Percentiles rank a stretch among this genome's conserved stretches.
Conservation (phyloP, 2,329 filamentous ascomycete genomes). For the Achaetomium macrosporum region DNA sequence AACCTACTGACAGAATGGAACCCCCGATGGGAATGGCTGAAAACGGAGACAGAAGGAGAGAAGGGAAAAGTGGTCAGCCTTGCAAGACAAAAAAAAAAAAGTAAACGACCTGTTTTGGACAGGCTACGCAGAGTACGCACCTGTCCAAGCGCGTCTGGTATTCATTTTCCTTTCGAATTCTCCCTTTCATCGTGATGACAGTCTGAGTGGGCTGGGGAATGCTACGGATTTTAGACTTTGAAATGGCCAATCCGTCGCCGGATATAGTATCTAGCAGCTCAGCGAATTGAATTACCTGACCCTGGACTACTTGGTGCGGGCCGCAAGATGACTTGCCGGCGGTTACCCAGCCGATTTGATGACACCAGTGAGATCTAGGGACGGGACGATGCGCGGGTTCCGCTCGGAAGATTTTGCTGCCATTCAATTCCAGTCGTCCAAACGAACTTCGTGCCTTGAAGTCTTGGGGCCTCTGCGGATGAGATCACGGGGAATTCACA, state of each 20-base stretch:
- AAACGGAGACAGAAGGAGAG: neutral
- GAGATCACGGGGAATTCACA: neutral
- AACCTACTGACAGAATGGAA: constrained; percentile 3
- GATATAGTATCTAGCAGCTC: constrained; percentile 2
- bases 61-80: neutral
- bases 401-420: neutral
- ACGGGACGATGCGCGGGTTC: neutral
- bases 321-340: neutral
- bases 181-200: too few species aligned
- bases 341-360: constrained; percentile 15
- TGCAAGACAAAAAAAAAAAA: constrained; percentile 9
- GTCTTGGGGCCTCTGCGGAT: neutral
- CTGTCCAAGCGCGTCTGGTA: neutral
- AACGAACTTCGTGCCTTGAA: neutral
- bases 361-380: neutral
- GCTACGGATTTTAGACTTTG: constrained; percentile 15
- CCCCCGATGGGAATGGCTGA: neutral
- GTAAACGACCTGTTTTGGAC: neutral
- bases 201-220: neutral
- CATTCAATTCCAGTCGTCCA: neutral
- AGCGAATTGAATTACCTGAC: neutral
- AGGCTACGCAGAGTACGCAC: neutral
- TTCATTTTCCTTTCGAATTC: neutral
- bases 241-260: constrained; percentile 21
- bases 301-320: neutral